Conservation (phyloP, 1,284 basidiomycete genomes). For the Leccinum solheimii region DNA sequence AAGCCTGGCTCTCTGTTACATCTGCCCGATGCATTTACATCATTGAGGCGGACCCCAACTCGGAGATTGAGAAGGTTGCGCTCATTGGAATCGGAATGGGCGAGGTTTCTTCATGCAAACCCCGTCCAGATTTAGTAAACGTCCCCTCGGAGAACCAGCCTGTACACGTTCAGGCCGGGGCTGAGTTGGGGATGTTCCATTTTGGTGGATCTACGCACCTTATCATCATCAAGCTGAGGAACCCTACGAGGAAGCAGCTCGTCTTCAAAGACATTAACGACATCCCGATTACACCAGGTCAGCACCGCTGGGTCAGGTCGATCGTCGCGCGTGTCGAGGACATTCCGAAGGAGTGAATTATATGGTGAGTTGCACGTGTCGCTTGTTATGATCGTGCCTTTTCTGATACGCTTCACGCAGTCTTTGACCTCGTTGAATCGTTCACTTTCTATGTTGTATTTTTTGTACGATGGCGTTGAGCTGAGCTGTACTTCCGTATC, state of each 20-base stretch:
- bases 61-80: conserved; percentile 35
- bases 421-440: background rate
- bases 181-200: conserved; percentile 51
- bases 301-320: conserved; percentile 10
- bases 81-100: conserved; percentile 57
- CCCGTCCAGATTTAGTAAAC: too few relatives aligned
- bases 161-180: conserved; percentile 37
- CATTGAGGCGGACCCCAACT: conserved; percentile 46
- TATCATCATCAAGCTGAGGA: conserved; percentile 37
- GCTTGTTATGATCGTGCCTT: background rate
- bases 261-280: background rate
- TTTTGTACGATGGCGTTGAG: background rate
- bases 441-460: background rate
- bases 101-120: conserved; percentile 50
- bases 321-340: background rate
- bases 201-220: conserved; percentile 51
- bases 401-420: background rate
- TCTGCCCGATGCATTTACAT: conserved; percentile 52
- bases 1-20: conserved; percentile 17
- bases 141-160: too few relatives aligned
- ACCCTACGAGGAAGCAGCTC: background rate
- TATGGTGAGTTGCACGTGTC: background rate
- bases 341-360: background rate
- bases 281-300: too few relatives aligned
- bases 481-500: background rate